Evolutionary conservation across 805 yeast species (phyloP), one percentile per base, ranked within the genome.

Genomic region (Kuraishia hungarica): DNA sequence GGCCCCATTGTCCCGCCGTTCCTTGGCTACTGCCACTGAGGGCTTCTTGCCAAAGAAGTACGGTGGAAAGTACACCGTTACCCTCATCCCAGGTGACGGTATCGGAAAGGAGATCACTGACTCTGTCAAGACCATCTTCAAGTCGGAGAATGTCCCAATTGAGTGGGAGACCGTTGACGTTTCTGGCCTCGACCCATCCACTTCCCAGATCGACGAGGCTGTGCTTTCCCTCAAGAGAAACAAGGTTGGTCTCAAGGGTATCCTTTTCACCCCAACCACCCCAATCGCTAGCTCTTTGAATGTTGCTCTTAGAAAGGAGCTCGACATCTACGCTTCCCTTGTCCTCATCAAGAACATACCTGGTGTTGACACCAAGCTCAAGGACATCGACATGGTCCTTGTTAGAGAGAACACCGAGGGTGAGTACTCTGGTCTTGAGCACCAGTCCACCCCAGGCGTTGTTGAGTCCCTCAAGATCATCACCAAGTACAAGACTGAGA

Each of bases 391-490:
- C 76, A 82, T 93, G 69, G 97, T 92, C 48, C 80, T 94, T 62
- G 96, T 94, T 70, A 90, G 99, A 81, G 99, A 94, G 77, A 94
- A 94, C 84, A 93, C 99, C 62, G 98, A 94, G 76, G 99, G 99
- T 80, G 99, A 93, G 78, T 93, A 93, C 80, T 93, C 98, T 53
- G 98, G 98, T 67, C 81, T 94, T 67, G 99, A 93, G 81, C 98
- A 94, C 77, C 94, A 87, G 74, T 89, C 97, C 51, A 94, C 89
- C 66, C 96, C 96, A 62, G 98, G 97, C 75, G 97, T 93, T 61
- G 98, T 94, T 62, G 98, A 93, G 80, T 89, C 97, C 48, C 79
- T 92, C 66, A 93, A 94, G 79, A 89, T 94, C 73, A 87, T 93
- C 79, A 93, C 98, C 65, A 85, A 89, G 75, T 81, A 82, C 77